Percentiles rank a stretch among this genome's conserved stretches.
Evolutionary conservation across 2,329 filamentous ascomycete species (phyloP).

Genomic region (Thermothelomyces thermophilus): DNA sequence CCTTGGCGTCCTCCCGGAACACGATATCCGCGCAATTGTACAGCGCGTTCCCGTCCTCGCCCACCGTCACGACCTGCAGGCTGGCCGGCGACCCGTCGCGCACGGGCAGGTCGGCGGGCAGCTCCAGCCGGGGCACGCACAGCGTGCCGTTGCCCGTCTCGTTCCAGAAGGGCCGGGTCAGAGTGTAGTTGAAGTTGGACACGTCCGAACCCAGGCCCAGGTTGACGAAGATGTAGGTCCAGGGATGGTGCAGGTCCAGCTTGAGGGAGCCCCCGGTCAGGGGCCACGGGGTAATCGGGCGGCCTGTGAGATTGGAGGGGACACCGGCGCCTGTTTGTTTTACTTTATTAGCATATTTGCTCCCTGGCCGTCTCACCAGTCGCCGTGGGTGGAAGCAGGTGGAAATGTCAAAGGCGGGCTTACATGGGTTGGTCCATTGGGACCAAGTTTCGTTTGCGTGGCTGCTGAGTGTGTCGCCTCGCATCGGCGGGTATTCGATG

Average conservation of each 20-base stretch:
- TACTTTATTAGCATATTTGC: too few species aligned
- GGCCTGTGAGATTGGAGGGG: conserved; percentile 31
- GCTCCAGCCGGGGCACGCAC: conserved; percentile 54
- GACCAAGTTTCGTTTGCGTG: conserved; percentile 34
- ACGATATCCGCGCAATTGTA: conserved; percentile 74
- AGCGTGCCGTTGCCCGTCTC: conserved; percentile 56
- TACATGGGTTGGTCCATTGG: conserved; percentile 48
- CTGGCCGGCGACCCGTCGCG: conserved; percentile 57
- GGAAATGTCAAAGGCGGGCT: conserved; percentile 12
- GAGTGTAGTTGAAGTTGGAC: conserved; percentile 61
- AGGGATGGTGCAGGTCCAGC: conserved; percentile 45
- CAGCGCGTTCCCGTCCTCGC: conserved; percentile 51
- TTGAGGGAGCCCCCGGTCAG: conserved; percentile 42
- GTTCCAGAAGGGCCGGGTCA: conserved; percentile 54
- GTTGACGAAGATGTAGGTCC: conserved; percentile 49
- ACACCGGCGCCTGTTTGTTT: conserved; percentile 44
- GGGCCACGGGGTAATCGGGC: conserved; percentile 48
- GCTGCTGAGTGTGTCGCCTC: conserved; percentile 39
- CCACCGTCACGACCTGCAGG: conserved; percentile 63
- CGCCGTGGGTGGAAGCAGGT: too few species aligned
- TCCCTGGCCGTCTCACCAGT: too few species aligned
- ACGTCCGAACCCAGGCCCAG: conserved; percentile 42
- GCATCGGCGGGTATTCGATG: conserved; percentile 43
- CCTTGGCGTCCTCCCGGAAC: conserved; percentile 48
- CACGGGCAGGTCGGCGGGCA: conserved; percentile 46